phyloP scores from a whole-genome alignment of 306 rosid species.

The Nissolia schottii region DNA sequence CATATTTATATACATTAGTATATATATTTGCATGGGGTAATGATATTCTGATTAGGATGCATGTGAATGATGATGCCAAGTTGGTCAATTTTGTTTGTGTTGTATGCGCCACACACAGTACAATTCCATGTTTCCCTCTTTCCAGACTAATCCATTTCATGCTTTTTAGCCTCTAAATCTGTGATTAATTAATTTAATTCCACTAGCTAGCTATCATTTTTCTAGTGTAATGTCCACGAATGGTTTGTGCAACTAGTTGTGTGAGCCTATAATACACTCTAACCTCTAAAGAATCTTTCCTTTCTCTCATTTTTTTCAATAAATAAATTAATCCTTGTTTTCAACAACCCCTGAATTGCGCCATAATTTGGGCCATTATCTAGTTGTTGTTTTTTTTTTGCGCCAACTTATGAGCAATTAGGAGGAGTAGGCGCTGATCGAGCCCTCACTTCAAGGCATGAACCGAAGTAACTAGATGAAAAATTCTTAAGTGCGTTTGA shows the following conservation, averaged over 20 bases:
- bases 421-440: background rate
- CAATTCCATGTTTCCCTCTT: slow-evolving; percentile 59
- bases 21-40: slow-evolving; percentile 2
- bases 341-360: slow-evolving; percentile 78
- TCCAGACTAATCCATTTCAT: slow-evolving; percentile 34
- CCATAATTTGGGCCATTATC: slow-evolving; percentile 65
- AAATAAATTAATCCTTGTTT: slow-evolving; percentile 36
- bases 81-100: slow-evolving; percentile 47
- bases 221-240: background rate
- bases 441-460: slow-evolving; percentile 42
- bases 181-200: slow-evolving; percentile 19
- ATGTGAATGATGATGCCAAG: background rate
- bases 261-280: slow-evolving; percentile 13
- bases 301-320: background rate
- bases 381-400: too few species aligned
- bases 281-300: background rate
- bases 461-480: slow-evolving; percentile 8
- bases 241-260: slow-evolving; percentile 15
- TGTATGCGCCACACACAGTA: slow-evolving; percentile 33
- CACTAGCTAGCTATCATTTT: background rate
- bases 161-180: slow-evolving; percentile 23
- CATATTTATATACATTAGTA: too few species aligned
- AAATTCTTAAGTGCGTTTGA: too few species aligned
- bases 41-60: slow-evolving; percentile 11
- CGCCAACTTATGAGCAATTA: slow-evolving; percentile 34